These are phyloP conservation scores for Blastomyces gilchristii DNA, from an alignment of 2,329 filamentous ascomycete species.

Conservation along the genomic window DNA sequence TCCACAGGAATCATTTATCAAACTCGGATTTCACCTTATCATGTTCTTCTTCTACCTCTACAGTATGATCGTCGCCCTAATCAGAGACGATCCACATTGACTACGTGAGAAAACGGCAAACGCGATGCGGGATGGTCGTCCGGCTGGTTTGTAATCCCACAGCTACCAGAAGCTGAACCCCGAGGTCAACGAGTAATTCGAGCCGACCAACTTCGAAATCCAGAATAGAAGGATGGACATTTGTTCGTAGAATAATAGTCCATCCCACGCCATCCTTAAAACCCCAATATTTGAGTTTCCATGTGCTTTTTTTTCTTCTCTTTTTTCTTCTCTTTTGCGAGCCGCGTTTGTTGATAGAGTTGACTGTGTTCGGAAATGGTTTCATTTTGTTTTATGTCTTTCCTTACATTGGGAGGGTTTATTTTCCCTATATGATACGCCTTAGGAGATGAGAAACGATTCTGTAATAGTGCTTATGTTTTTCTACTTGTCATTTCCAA, in stretches of 20 bases:
- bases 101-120: constrained; percentile 8
- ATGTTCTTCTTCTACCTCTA: constrained; percentile 99
- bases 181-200: background rate
- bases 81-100: constrained; percentile 87
- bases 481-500: background rate
- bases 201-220: background rate
- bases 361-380: background rate
- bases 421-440: background rate
- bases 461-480: constrained; percentile 2
- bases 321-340: background rate
- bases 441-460: constrained; percentile 2
- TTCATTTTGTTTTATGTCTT: constrained; percentile 4
- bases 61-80: constrained; percentile 95
- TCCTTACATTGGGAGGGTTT: background rate
- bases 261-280: background rate
- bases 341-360: constrained; percentile 6
- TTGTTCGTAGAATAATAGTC: background rate
- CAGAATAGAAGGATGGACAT: background rate
- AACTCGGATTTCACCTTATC: constrained; percentile 94
- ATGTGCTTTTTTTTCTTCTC: background rate
- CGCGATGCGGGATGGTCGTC: constrained; percentile 6
- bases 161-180: background rate
- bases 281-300: background rate
- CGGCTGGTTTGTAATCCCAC: background rate
- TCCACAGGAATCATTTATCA: constrained; percentile 87